Evolutionary conservation across 1,139 yeast genomes (phyloP).

Genomic region (Geotrichum cucujoidarum): DNA sequence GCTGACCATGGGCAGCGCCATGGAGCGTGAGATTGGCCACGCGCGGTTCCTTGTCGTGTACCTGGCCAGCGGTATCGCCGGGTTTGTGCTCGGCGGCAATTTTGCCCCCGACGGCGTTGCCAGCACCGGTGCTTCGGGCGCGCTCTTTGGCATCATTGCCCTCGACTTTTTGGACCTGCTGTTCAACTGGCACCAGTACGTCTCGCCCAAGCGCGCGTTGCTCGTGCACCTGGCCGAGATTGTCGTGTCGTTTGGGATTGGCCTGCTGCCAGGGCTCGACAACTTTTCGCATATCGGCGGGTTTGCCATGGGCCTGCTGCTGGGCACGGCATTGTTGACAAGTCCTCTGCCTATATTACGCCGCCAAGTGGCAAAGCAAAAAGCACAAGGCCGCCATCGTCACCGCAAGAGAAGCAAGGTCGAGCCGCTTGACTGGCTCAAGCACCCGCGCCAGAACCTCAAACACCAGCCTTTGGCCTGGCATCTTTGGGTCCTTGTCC

Average conservation of each 20-base stretch:
- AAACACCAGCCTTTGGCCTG: constrained; percentile 41
- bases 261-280: constrained; percentile 69
- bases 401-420: neutral
- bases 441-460: constrained; percentile 19
- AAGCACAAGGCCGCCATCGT: neutral
- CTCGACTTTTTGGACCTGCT: constrained; percentile 56
- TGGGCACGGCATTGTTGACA: constrained; percentile 49
- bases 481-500: constrained; percentile 49
- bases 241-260: constrained; percentile 56
- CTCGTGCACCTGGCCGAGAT: constrained; percentile 52
- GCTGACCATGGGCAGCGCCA: constrained; percentile 54
- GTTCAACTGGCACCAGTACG: constrained; percentile 50
- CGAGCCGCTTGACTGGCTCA: neutral
- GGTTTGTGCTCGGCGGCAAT: constrained; percentile 66
- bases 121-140: constrained; percentile 70
- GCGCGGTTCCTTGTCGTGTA: constrained; percentile 54
- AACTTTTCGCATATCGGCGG: constrained; percentile 78
- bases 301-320: constrained; percentile 56
- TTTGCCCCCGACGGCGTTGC: constrained; percentile 67
- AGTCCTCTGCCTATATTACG: constrained; percentile 47
- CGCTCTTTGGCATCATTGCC: constrained; percentile 66
- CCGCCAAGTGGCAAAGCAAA: neutral
- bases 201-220: constrained; percentile 41
- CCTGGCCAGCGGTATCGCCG: constrained; percentile 59
- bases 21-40: constrained; percentile 56